Evolutionary conservation across 2,329 filamentous ascomycete species (phyloP), one percentile per base, ranked within the genome.

Genomic region (Taxawa tesnikishii): DNA sequence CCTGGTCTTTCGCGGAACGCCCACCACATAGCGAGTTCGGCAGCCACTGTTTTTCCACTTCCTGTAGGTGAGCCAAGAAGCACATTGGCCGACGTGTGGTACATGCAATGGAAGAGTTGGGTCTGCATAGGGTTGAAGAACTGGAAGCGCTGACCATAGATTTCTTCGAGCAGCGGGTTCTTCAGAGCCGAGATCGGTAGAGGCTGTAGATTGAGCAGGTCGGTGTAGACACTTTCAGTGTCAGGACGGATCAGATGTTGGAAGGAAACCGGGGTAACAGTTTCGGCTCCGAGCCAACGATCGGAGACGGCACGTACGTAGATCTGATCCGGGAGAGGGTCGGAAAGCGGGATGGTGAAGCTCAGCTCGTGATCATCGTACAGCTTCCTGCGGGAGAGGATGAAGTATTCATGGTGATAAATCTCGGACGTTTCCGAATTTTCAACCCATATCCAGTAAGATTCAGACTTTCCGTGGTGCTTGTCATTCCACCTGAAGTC

Each of bases 71-170:
- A 96, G 6, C 92, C 90, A 6, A 98, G 70, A 3, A 98, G 70
- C 4, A 98, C 87, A 50, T 98, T 98, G 28, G 83, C 79, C 6
- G 81, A 59, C 0, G 90, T 94, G 52, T 96, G 80, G 44, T 98
- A 98, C 19, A 98, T 70, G 10, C 84, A 88, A 49, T 98, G 90
- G 59, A 98, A 98, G 31, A 98, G 84, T 50, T 98, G 90, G 0
- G 90, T 96, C 56, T 98, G 90, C 92, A 98, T 96, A 0, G 90
- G 90, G 51, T 98, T 98, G 68, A 98, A 98, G 58, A 79, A 98
- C 42, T 90, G 79, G 56, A 98, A 98, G 18, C 85, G 74, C 51
- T 88, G 67, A 0, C 70, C 76, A 48, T 98, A 98, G 1, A 98
- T 71, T 38, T 90, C 83, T 53, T 98, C 88, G 0, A 98, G 59